These are phyloP conservation scores for Cystobasidiopsis lactophilus DNA, from an alignment of 768 basidiomycete genomes.

Conservation along the genomic window DNA sequence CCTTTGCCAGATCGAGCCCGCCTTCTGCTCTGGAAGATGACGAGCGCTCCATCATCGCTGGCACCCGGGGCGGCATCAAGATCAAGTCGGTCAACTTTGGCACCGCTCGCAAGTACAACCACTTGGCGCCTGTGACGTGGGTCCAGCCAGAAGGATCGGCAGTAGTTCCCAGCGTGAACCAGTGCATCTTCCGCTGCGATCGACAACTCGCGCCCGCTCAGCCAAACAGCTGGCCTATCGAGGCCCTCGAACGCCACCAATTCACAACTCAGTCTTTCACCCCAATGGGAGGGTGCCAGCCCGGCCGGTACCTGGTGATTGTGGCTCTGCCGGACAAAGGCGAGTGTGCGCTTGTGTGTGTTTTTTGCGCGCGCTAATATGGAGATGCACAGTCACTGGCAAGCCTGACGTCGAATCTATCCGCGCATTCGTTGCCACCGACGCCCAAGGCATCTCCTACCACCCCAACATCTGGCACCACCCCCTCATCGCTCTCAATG, in stretches of 20 bases:
- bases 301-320: conserved; percentile 50
- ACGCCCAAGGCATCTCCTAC: conserved; percentile 70
- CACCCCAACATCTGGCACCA: conserved; percentile 31
- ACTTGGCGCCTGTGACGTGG: conserved; percentile 46
- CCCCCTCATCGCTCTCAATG: conserved; percentile 10
- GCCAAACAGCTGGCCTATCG: conserved; percentile 25
- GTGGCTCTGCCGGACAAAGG: conserved; percentile 52
- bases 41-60: background rate
- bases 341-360: conserved; percentile 18
- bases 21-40: conserved; percentile 22
- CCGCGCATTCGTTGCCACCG: conserved; percentile 58
- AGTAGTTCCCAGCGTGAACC: conserved; percentile 35
- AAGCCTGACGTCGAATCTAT: conserved; percentile 51
- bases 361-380: background rate
- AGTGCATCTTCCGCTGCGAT: conserved; percentile 69
- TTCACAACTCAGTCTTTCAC: conserved; percentile 82
- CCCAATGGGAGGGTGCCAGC: conserved; percentile 47
- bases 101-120: conserved; percentile 81
- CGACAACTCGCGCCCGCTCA: conserved; percentile 28
- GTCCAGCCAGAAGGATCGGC: conserved; percentile 13
- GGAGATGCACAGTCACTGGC: conserved; percentile 27
- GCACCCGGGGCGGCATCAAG: conserved; percentile 30
- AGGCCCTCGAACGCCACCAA: conserved; percentile 67
- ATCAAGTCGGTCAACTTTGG: conserved; percentile 71
- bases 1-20: conserved; percentile 48